Base-by-base conservation (phyloP, 306 rosid species). In the Boehmeria nivea region DNA sequence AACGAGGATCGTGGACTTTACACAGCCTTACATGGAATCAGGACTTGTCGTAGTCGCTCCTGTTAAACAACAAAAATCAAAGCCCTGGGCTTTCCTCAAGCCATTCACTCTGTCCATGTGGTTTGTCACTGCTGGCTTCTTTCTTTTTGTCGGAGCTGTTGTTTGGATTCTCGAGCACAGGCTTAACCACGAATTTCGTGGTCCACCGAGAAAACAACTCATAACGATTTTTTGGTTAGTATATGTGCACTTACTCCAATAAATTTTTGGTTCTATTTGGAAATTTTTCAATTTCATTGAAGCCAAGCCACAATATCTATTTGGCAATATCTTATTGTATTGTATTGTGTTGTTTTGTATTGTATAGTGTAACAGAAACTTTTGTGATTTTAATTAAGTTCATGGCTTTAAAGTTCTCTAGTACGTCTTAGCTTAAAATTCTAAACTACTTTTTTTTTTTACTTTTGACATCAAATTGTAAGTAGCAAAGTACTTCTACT, bases 161-260 rank as follows among this genome's bases (percentile, higher is more conserved):
- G 87, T 89, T 58, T 89, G 97, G 97, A 83, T 89, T 69, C 97
- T 89, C 34, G 97, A 89, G 85, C 97, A 89, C 67, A 73, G 97
- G 49, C 36, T 59, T 23, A 89, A 89, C 63, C 69, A 62, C 0
- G 95, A 89, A 67, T 89, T 89, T 52, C 95, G 97, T 38, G 95
- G 97, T 51, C 45, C 95, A 25, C 95, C 95, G 1, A 77, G 85
- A 27, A 72, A 81, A 51, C 97, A 89, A 67, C 76, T 89, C 43
- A 75, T 85, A 0, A 89, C 97, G 39, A 72, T 89, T 52, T 78
- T 77, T 60, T 89, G 95, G 97, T 89, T 31, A 73, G 95, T 82
- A 65, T n/a, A n/a, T n/a, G n/a, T n/a, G n/a, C n/a, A 24, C 58
- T 48, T 46, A 31, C 65, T 47, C 18, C n/a, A n/a, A n/a, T n/a